Percentiles rank a stretch among this genome's conserved stretches.
phyloP scores from a whole-genome alignment of 192 early-diverging fungal genomes.

The Gigaspora rosea region DNA sequence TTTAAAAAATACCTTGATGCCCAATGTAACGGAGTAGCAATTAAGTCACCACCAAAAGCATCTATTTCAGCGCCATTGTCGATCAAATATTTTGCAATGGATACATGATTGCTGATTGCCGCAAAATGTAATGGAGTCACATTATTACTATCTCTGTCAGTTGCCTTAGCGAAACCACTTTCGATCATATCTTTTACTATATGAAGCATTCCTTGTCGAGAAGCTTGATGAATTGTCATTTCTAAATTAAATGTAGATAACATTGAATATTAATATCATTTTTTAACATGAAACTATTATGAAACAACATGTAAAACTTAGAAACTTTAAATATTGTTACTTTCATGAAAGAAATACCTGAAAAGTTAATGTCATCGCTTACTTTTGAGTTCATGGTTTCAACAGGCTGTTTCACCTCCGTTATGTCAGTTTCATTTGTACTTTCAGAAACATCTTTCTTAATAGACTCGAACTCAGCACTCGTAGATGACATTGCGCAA shows the following conservation, averaged over 20 bases:
- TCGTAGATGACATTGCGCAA: too few species aligned
- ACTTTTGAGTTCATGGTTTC: too few species aligned
- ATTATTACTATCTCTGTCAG: constrained; percentile 64
- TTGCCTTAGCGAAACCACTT: constrained; percentile 47
- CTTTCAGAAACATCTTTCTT: too few species aligned
- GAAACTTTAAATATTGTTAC: too few species aligned
- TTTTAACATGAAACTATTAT: too few species aligned
- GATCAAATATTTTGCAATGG: constrained; percentile 73
- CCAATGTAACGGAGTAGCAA: constrained; percentile 94
- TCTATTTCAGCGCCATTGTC: constrained; percentile 79
- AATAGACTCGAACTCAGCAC: too few species aligned
- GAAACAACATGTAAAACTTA: too few species aligned
- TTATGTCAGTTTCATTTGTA: too few species aligned
- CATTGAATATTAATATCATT: too few species aligned
- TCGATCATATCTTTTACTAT: constrained; percentile 60
- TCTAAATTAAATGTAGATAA: constrained; percentile 23
- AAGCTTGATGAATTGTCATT: constrained; percentile 66
- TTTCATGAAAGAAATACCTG: too few species aligned
- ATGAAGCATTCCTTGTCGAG: constrained; percentile 69
- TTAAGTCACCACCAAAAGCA: constrained; percentile 69
- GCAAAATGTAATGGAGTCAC: constrained; percentile 87
- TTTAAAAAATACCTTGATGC: constrained; percentile 61
- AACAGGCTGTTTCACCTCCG: too few species aligned
- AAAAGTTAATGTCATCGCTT: too few species aligned
- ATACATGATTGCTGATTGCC: constrained; percentile 73